Evolutionary conservation across 257 asterid species (phyloP), one percentile per base, ranked within the genome.

Genomic region (Ajuga chamaepitys): DNA sequence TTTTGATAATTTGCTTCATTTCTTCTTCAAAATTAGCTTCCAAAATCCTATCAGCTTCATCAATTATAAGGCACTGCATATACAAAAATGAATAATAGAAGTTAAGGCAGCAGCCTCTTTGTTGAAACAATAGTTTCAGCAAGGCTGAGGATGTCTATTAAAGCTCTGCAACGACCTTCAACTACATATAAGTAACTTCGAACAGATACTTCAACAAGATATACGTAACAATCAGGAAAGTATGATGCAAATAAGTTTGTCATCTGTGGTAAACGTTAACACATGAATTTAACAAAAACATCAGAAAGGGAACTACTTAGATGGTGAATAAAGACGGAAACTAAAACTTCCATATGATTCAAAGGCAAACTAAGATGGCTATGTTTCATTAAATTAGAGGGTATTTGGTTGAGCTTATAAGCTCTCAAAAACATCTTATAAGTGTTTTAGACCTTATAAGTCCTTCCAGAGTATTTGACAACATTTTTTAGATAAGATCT

Each of bases 21-120:
- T 94, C 97, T 46, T 86, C 92, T 80, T 90, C 99, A 68, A 94
- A 94, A 66, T 94, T 94, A 18, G 86, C 90, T 85, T 94, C 99
- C 80, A 94, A 72, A 66, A 94, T 90, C 82, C 99, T 77, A 72
- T 94, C 99, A 67, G 99, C 99, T 81, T 94, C 99, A 74, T 94
- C 99, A 63, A 94, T 85, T 53, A 86, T 58, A 18, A 94, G 95
- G 76, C 97, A 90, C 99, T 94, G 91, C 89, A 79, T 66, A 78
- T 68, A 57, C 67, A 56, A 62, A 37, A 32, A 51, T 76, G 42
- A 40, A 64, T 58, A 8, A 58, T 20, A 25, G 20, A 64, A 51
- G 50, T 66, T 37, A 67, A 52, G 24, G 35, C 24, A 67, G 61
- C 17, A 42, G 18, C 48, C 40, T 12, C 2, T n/a, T 17, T 16